phyloP scores from a whole-genome alignment of 345 rosid species.

The Rhodamnia argentea region DNA sequence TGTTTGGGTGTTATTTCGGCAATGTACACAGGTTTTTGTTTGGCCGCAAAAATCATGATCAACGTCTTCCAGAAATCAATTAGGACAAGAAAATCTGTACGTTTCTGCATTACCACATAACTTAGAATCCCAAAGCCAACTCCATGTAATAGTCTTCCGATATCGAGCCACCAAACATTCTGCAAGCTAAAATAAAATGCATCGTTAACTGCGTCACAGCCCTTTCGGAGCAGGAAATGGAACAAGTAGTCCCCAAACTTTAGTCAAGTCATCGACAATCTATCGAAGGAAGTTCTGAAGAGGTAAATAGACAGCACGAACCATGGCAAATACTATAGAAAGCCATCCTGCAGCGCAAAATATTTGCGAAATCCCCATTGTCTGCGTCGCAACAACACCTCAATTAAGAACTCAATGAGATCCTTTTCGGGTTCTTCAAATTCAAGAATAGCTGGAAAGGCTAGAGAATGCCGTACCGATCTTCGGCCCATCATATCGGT shows the following conservation, averaged over 20 bases:
- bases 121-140: constrained; percentile 16
- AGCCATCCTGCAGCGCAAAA: constrained; percentile 47
- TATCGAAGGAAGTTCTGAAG: background rate
- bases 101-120: constrained; percentile 18
- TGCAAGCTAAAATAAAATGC: background rate
- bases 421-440: too few relatives aligned
- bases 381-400: constrained; percentile 12
- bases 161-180: constrained; percentile 21
- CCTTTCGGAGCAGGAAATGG: too few relatives aligned
- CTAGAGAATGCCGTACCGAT: too few relatives aligned
- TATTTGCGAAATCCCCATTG: constrained; percentile 42
- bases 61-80: background rate
- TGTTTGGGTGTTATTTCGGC: background rate
- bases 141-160: constrained; percentile 23
- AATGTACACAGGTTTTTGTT: constrained; percentile 1
- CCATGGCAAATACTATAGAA: constrained; percentile 31
- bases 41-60: background rate
- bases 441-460: too few relatives aligned
- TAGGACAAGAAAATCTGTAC: background rate
- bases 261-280: background rate
- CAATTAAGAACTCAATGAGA: background rate
- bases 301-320: background rate
- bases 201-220: background rate
- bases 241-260: too few relatives aligned
- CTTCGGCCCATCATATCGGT: too few relatives aligned